Percentiles rank a stretch among this genome's conserved stretches.
Evolutionary conservation across 2,329 filamentous ascomycete genomes (phyloP).

Genomic region (Penicillium sp.): DNA sequence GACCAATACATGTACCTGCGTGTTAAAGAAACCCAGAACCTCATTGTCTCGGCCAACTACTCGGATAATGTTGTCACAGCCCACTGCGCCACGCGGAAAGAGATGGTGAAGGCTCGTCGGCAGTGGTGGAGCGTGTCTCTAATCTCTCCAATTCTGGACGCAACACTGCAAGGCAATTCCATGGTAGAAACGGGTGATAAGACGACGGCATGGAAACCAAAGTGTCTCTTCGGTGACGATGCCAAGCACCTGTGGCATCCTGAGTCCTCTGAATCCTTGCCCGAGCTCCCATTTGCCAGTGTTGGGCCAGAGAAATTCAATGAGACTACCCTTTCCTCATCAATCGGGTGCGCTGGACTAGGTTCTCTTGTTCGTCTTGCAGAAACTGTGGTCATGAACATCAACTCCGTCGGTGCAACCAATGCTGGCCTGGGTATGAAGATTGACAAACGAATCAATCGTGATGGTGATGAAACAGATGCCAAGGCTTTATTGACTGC

Average conservation of each 20-base stretch:
- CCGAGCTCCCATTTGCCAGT: neutral
- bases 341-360: constrained; percentile 5
- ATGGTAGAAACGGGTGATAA: constrained; percentile 36
- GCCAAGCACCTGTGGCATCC: neutral
- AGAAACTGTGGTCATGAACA: constrained; percentile 36
- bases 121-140: constrained; percentile 45
- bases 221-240: constrained; percentile 26
- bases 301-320: neutral
- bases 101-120: constrained; percentile 34
- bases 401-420: constrained; percentile 37
- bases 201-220: constrained; percentile 33
- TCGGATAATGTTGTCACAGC: constrained; percentile 30
- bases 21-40: constrained; percentile 41
- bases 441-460: too few relatives aligned
- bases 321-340: neutral
- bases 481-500: too few relatives aligned
- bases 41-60: constrained; percentile 27
- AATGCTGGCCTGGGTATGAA: neutral
- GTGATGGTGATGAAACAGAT: too few relatives aligned
- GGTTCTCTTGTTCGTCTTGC: constrained; percentile 21
- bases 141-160: constrained; percentile 36
- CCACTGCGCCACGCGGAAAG: constrained; percentile 21
- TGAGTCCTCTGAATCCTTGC: neutral
- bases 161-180: constrained; percentile 33
- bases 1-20: constrained; percentile 33